Conservation (phyloP, 2,329 filamentous ascomycete species). For the Magnaporthiopsis incrustans region DNA sequence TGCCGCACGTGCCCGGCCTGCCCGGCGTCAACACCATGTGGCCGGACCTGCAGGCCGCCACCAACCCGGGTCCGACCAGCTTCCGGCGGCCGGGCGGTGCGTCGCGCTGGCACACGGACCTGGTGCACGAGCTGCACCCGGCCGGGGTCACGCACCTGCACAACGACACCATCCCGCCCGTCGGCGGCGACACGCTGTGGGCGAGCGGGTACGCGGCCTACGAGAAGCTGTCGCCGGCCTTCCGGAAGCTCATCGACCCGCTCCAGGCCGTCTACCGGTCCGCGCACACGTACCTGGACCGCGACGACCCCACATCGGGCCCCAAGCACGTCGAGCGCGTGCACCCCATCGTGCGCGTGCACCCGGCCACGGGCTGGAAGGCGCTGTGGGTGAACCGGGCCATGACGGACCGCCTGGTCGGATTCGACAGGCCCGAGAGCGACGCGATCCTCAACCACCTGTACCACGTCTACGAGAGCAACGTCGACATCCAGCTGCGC, state of each 20-base stretch:
- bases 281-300: conserved; percentile 60
- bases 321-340: conserved; percentile 59
- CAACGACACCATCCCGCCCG: conserved; percentile 56
- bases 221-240: conserved; percentile 62
- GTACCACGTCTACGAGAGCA: conserved; percentile 60
- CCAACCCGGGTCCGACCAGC: conserved; percentile 38
- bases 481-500: conserved; percentile 63
- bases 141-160: conserved; percentile 64
- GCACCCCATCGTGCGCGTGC: conserved; percentile 61
- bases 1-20: conserved; percentile 60
- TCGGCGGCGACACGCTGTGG: conserved; percentile 68
- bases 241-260: conserved; percentile 64
- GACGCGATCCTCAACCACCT: conserved; percentile 60
- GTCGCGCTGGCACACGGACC: conserved; percentile 61
- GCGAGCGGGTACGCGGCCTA: conserved; percentile 64
- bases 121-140: conserved; percentile 64
- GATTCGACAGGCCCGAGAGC: conserved; percentile 60
- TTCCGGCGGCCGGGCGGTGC: conserved; percentile 63
- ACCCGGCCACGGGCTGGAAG: conserved; percentile 67
- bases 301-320: conserved; percentile 49
- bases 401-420: conserved; percentile 62
- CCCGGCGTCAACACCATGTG: conserved; percentile 60
- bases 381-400: conserved; percentile 63
- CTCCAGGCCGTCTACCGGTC: conserved; percentile 56
- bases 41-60: conserved; percentile 59